phyloP scores from a whole-genome alignment of 768 basidiomycete species.

The Agrocybe pediades region DNA sequence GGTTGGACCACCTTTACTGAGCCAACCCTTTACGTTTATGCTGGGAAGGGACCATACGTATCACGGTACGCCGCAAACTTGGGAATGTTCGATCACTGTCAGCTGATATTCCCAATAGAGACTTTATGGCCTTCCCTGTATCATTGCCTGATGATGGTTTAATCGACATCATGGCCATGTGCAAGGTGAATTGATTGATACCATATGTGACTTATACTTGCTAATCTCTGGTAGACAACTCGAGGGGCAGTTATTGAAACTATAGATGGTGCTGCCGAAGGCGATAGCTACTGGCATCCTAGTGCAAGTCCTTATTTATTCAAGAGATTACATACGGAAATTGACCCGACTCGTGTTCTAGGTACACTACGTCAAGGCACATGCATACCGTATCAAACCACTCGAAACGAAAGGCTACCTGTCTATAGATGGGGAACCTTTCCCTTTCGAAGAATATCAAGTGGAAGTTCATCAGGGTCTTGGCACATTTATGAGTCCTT shows the following conservation, averaged over 20 bases:
- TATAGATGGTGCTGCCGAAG: conserved; percentile 64
- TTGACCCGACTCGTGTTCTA: conserved; percentile 23
- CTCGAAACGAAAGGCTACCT: conserved; percentile 53
- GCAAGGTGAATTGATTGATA: conserved; percentile 40
- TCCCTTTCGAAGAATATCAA: conserved; percentile 73
- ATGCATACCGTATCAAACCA: conserved; percentile 74
- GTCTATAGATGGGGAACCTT: conserved; percentile 78
- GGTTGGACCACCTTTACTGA: conserved; percentile 75
- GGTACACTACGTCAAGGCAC: conserved; percentile 74
- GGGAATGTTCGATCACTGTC: neutral
- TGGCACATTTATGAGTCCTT: conserved; percentile 65
- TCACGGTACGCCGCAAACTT: conserved; percentile 45
- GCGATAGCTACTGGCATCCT: conserved; percentile 61
- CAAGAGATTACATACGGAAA: neutral
- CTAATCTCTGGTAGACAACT: conserved; percentile 35
- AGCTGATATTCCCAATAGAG: conserved; percentile 36
- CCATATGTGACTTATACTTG: neutral
- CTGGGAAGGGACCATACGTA: conserved; percentile 80
- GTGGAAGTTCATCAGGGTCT: conserved; percentile 75
- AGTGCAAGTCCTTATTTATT: conserved; percentile 41
- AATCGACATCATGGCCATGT: conserved; percentile 72
- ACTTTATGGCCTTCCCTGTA: conserved; percentile 83
- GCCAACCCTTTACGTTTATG: conserved; percentile 70
- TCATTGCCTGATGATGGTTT: conserved; percentile 78
- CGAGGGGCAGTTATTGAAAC: conserved; percentile 52